phyloP scores from a whole-genome alignment of 2,329 filamentous ascomycete genomes.

The Parastagonospora avenae region DNA sequence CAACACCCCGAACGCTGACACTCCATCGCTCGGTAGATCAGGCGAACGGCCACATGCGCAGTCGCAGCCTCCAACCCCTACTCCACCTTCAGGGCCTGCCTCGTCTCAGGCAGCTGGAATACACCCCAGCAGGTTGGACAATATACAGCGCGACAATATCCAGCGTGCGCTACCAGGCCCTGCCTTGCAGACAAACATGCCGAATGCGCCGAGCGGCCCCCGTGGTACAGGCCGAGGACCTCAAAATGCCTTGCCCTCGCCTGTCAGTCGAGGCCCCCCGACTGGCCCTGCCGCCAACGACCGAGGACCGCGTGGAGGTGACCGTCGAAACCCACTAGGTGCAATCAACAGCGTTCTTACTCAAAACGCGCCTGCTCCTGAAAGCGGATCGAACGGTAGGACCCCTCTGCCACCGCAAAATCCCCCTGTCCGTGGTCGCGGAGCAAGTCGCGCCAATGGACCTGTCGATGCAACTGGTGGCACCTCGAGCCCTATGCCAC shows the following conservation, averaged over 20 bases:
- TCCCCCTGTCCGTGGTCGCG: constrained; percentile 40
- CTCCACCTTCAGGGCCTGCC: constrained; percentile 40
- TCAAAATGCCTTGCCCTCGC: constrained; percentile 31
- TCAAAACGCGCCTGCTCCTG: constrained; percentile 28
- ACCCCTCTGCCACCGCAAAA: constrained; percentile 10
- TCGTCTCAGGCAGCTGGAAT: constrained; percentile 52
- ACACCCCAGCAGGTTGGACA: constrained; percentile 60
- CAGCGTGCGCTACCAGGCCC: constrained; percentile 26
- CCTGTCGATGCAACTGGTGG: constrained; percentile 19
- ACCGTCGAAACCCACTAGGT: constrained; percentile 26
- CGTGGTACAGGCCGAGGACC: constrained; percentile 33
- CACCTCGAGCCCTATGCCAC: constrained; percentile 25
- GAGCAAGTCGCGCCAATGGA: constrained; percentile 33
- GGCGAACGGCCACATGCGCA: constrained; percentile 35
- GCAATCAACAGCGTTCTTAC: constrained; percentile 39
- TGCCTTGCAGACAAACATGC: constrained; percentile 40
- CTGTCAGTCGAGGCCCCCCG: constrained; percentile 36
- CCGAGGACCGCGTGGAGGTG: constrained; percentile 28
- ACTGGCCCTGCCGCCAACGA: constrained; percentile 41
- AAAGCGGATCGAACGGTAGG: constrained; percentile 21
- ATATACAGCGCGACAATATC: constrained; percentile 48
- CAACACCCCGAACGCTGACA: not conserved
- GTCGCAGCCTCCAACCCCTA: constrained; percentile 31
- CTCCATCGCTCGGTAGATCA: constrained; percentile 11
- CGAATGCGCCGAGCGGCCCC: constrained; percentile 42